These are phyloP conservation scores for Osmanthus fragrans DNA, from an alignment of 257 asterid genomes.

Conservation along the genomic window DNA sequence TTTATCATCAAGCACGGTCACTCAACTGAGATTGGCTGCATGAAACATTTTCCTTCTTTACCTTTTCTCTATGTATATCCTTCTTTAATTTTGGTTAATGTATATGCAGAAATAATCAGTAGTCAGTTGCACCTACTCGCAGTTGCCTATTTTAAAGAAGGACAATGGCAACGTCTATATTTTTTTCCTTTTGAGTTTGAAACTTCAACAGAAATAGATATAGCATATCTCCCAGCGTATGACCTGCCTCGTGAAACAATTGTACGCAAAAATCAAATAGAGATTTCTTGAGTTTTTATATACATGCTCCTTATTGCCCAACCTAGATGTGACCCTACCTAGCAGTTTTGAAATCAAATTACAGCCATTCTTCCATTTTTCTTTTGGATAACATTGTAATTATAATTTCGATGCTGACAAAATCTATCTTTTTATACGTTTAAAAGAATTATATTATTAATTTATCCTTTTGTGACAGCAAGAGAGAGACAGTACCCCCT, in stretches of 20 bases:
- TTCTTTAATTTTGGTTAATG: neutral
- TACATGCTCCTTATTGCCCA: neutral
- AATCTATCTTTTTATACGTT: neutral
- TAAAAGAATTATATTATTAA: neutral
- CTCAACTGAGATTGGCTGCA: neutral
- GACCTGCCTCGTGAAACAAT: neutral
- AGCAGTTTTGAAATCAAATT: neutral
- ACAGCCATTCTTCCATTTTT: neutral
- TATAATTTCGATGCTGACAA: neutral
- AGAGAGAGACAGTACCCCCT: conserved; percentile 53
- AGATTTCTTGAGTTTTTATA: neutral
- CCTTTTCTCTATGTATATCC: neutral
- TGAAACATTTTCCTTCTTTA: neutral
- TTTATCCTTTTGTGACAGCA: neutral
- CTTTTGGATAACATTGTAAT: neutral
- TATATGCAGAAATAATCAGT: neutral
- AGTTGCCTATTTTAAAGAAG: neutral
- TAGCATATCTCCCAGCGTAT: neutral
- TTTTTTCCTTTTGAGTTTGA: neutral
- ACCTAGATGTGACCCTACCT: neutral
- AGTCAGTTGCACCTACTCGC: neutral
- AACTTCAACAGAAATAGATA: neutral
- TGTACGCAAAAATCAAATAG: neutral
- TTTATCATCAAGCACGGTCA: neutral
- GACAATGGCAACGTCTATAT: neutral